A percentile compares a stretch with the other conserved stretches of the same genome.
Evolutionary conservation across 1,139 yeast genomes (phyloP).

Genomic region (Eremothecium sinecaudum): DNA sequence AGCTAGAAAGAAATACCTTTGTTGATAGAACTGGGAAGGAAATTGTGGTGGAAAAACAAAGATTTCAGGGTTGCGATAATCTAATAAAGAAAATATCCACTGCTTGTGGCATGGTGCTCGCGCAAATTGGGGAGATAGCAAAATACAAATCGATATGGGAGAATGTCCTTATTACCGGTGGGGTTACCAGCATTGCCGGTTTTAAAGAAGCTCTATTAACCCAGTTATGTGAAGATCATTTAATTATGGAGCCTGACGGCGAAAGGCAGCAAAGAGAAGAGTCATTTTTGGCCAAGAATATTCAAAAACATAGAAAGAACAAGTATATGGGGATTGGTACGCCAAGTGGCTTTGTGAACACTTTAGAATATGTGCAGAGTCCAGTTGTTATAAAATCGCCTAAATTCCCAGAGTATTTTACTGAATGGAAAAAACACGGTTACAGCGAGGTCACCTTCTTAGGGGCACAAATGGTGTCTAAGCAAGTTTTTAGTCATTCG

Average conservation of each 20-base stretch:
- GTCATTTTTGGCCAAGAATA: slow-evolving; percentile 17
- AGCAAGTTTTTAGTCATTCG: slow-evolving; percentile 62
- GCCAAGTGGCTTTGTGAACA: slow-evolving; percentile 17
- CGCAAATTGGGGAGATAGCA: slow-evolving; percentile 52
- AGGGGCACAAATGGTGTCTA: slow-evolving; percentile 83
- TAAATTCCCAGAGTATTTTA: slow-evolving; percentile 82
- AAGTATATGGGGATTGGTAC: slow-evolving; percentile 22
- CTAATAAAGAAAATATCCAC: slow-evolving; percentile 48
- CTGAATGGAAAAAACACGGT: slow-evolving; percentile 86
- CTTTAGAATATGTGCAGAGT: slow-evolving; percentile 44
- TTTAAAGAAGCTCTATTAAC: slow-evolving; percentile 61
- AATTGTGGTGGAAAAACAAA: slow-evolving; percentile 67
- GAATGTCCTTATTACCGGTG: slow-evolving; percentile 69
- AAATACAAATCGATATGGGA: slow-evolving; percentile 84
- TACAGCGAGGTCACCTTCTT: slow-evolving; percentile 70
- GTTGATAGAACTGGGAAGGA: slow-evolving; percentile 47
- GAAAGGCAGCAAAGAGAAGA: slow-evolving; percentile 32
- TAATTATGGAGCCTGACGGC: slow-evolving; percentile 35
- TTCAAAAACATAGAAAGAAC: slow-evolving; percentile 23
- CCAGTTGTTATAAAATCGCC: slow-evolving; percentile 64
- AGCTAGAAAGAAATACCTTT: slow-evolving; percentile 59
- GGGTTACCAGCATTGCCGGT: slow-evolving; percentile 66
- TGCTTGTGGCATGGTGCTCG: slow-evolving; percentile 46
- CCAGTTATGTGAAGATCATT: slow-evolving; percentile 49
- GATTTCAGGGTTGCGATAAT: slow-evolving; percentile 67